Conservation (phyloP, 345 rosid species). For the Arabidopsis arenosa region DNA sequence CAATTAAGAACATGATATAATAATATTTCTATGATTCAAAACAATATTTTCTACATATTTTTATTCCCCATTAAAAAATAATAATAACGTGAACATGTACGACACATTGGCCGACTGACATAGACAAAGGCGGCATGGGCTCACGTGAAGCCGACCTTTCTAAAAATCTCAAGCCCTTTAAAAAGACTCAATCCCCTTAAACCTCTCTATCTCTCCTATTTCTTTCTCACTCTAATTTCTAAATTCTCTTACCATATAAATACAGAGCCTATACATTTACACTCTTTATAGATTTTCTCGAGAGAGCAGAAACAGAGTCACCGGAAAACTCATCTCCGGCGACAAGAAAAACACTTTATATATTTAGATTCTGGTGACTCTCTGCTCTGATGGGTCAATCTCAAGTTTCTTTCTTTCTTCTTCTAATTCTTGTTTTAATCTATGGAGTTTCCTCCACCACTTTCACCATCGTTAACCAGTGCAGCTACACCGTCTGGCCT, state of each 20-base stretch:
- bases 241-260: conserved; percentile 9
- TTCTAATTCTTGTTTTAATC: conserved; percentile 13
- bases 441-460: conserved; percentile 41
- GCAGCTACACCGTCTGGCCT: conserved; percentile 72
- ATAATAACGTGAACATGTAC: conserved; percentile 43
- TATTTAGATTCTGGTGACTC: conserved; percentile 40
- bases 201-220: neutral
- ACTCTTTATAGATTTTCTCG: conserved; percentile 3
- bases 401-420: conserved; percentile 31
- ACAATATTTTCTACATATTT: neutral
- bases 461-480: conserved; percentile 60
- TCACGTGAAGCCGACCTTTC: conserved; percentile 44
- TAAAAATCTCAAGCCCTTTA: conserved; percentile 26
- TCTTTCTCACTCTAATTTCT: conserved; percentile 1
- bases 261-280: conserved; percentile 6
- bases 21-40: conserved; percentile 1
- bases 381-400: conserved; percentile 43
- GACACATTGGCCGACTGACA: conserved; percentile 37
- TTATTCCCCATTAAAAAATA: neutral
- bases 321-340: conserved; percentile 33
- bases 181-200: conserved; percentile 28
- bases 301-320: conserved; percentile 38
- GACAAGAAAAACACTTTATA: neutral
- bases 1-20: conserved; percentile 17
- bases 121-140: conserved; percentile 46